These are phyloP conservation scores for Clarireedia monteithiana DNA, from an alignment of 2,329 filamentous ascomycete genomes.

Conservation along the genomic window DNA sequence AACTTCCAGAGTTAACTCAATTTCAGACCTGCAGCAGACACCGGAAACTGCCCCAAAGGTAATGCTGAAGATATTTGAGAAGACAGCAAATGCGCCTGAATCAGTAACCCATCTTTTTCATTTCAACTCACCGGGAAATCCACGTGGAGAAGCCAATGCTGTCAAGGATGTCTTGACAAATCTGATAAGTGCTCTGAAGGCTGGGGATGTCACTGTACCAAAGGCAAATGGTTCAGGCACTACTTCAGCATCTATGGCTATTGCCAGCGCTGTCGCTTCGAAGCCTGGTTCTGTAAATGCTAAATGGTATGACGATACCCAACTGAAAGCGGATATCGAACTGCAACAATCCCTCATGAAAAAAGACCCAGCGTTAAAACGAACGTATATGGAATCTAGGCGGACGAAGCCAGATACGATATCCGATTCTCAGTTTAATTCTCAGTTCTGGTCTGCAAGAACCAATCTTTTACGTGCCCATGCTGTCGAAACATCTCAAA, in stretches of 20 bases:
- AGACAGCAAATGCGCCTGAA: constrained; percentile 49
- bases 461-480: constrained; percentile 80
- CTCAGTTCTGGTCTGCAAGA: constrained; percentile 91
- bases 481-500: constrained; percentile 81
- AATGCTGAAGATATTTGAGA: constrained; percentile 86
- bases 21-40: constrained; percentile 83
- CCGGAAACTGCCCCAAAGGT: constrained; percentile 82
- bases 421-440: constrained; percentile 71
- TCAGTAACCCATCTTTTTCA: constrained; percentile 75
- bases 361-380: constrained; percentile 64
- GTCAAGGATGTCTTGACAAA: constrained; percentile 76
- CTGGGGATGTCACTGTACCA: constrained; percentile 31
- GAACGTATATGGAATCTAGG: constrained; percentile 81
- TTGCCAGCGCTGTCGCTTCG: constrained; percentile 60
- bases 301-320: constrained; percentile 72
- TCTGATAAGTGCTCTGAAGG: constrained; percentile 53
- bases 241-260: constrained; percentile 65
- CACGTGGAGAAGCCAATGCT: constrained; percentile 74
- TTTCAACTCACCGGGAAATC: constrained; percentile 71
- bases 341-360: constrained; percentile 85
- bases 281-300: constrained; percentile 40
- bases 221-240: constrained; percentile 30
- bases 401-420: constrained; percentile 79
- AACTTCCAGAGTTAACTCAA: constrained; percentile 14
- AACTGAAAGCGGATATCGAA: constrained; percentile 68